phyloP scores from a whole-genome alignment of 305 asterid species.

The Lippia alba region DNA sequence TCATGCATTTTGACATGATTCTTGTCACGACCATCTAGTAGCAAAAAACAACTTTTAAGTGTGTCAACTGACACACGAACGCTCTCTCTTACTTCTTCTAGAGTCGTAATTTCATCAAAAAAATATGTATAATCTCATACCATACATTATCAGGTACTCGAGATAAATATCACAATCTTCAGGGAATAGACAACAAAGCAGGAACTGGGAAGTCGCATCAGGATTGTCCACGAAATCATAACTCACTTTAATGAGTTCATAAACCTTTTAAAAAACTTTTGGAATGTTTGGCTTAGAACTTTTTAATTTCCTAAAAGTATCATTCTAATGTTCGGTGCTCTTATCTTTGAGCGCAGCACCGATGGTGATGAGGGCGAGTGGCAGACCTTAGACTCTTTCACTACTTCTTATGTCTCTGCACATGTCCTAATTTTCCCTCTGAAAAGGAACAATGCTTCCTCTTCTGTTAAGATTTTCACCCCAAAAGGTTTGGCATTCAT shows the following conservation, averaged over 20 bases:
- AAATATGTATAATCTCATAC: constrained; percentile 37
- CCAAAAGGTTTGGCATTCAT: background rate
- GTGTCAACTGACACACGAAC: background rate
- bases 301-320: constrained; percentile 26
- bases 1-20: constrained; percentile 43
- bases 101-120: too few species aligned
- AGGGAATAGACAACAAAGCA: constrained; percentile 42
- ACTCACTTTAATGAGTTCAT: constrained; percentile 30
- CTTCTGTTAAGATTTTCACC: background rate
- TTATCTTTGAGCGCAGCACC: constrained; percentile 13
- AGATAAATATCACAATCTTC: constrained; percentile 23
- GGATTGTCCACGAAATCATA: constrained; percentile 28
- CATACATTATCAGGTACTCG: constrained; percentile 15
- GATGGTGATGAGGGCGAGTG: constrained; percentile 33
- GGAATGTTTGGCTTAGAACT: background rate
- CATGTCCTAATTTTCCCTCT: background rate
- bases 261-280: constrained; percentile 16
- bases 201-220: constrained; percentile 29
- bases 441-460: background rate
- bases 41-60: constrained; percentile 32
- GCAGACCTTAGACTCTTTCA: constrained; percentile 35
- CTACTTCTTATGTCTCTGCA: background rate
- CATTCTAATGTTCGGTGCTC: constrained; percentile 29
- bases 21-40: too few species aligned
- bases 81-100: constrained; percentile 32